Evolutionary conservation across 2,329 filamentous ascomycete species (phyloP).

Genomic region (Colletotrichum tofieldiae): DNA sequence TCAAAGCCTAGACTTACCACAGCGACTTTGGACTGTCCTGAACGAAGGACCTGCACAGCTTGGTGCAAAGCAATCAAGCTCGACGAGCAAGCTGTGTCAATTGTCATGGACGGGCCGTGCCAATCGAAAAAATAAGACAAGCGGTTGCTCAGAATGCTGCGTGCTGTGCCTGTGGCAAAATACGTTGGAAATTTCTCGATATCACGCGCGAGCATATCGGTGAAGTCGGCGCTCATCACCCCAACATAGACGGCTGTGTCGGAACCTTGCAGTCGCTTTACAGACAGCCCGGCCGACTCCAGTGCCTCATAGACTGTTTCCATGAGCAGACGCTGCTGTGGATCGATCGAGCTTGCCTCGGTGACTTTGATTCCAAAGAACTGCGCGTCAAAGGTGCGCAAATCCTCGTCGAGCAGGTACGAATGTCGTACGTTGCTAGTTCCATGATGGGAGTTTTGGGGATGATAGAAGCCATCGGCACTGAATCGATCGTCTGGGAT

Average conservation of each 20-base stretch:
- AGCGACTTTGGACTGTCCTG: too few species aligned
- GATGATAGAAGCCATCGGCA: conserved; percentile 15
- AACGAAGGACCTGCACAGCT: too few species aligned
- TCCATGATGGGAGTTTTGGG: conserved; percentile 31
- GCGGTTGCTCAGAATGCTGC: conserved; percentile 55
- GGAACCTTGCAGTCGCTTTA: conserved; percentile 17
- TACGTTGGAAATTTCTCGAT: conserved; percentile 35
- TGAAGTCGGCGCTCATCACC: conserved; percentile 48
- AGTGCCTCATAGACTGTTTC: conserved; percentile 55
- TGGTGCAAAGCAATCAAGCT: too few species aligned
- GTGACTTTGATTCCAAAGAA: conserved; percentile 50
- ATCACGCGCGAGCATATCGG: conserved; percentile 42
- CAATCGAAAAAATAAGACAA: conserved; percentile 59
- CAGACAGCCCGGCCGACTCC: conserved; percentile 41
- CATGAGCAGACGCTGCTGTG: conserved; percentile 52
- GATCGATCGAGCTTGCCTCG: conserved; percentile 52
- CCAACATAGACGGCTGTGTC: conserved; percentile 43
- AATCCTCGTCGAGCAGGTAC: conserved; percentile 45
- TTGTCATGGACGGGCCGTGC: conserved; percentile 49
- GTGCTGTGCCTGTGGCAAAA: conserved; percentile 52
- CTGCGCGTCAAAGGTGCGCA: conserved; percentile 45
- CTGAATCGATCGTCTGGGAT: conserved; percentile 27
- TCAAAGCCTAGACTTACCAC: too few species aligned
- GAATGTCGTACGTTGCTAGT: conserved; percentile 45
- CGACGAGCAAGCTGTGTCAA: too few species aligned